A percentile compares a stretch with the other conserved stretches of the same genome.
Evolutionary conservation across 1,139 yeast species (phyloP).

Genomic region (Suhomyces coccinellae): DNA sequence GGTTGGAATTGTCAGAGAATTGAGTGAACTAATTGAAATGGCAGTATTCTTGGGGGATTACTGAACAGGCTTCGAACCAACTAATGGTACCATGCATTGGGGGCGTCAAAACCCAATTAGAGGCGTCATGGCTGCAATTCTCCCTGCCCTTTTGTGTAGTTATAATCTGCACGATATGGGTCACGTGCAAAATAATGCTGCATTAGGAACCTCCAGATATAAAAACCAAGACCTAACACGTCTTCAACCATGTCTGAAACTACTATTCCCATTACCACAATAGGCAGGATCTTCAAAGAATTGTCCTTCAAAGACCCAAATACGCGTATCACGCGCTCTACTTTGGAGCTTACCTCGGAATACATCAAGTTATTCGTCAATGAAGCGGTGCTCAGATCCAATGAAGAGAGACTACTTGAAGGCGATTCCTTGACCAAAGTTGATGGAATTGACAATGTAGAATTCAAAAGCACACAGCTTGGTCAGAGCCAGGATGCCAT

Average conservation of each 20-base stretch:
- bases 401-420: conserved; percentile 48
- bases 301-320: conserved; percentile 48
- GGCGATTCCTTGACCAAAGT: conserved; percentile 27
- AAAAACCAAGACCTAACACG: background rate
- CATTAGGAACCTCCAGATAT: background rate
- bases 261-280: conserved; percentile 40
- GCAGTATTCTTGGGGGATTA: too few relatives aligned
- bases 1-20: too few relatives aligned
- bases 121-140: too few relatives aligned
- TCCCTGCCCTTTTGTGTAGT: too few relatives aligned
- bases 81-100: too few relatives aligned
- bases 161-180: too few relatives aligned
- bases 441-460: conserved; percentile 35
- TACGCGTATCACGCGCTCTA: conserved; percentile 51
- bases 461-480: conserved; percentile 12
- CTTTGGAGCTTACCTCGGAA: conserved; percentile 53
- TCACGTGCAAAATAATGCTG: background rate
- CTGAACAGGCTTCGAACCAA: too few relatives aligned
- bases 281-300: conserved; percentile 57
- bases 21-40: too few relatives aligned
- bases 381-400: conserved; percentile 64
- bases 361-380: conserved; percentile 60
- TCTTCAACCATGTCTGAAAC: background rate
- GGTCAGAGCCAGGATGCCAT: conserved; percentile 9
- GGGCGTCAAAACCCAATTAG: too few relatives aligned